phyloP scores from a whole-genome alignment of 306 rosid species.

The Cucurbita argyrosperma region DNA sequence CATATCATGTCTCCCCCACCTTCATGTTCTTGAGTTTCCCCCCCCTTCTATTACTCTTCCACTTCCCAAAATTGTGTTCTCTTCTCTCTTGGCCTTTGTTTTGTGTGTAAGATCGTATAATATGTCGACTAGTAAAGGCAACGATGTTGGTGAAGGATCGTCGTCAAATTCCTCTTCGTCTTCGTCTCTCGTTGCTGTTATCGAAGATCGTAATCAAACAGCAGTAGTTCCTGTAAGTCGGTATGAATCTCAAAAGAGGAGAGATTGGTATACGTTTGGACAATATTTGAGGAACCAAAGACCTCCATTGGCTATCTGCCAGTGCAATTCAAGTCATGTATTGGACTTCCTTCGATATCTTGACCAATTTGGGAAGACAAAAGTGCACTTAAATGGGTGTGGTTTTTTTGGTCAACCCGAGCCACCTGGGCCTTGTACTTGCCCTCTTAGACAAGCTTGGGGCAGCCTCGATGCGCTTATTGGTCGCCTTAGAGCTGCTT shows the following conservation, averaged over 20 bases:
- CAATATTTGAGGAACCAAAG: slow-evolving; percentile 47
- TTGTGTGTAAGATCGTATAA: neutral
- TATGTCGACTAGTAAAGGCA: slow-evolving; percentile 33
- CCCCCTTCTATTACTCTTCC: neutral
- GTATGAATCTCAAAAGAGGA: slow-evolving; percentile 43
- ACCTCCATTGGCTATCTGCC: slow-evolving; percentile 37
- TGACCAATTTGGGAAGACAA: slow-evolving; percentile 50
- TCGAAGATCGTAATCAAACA: neutral
- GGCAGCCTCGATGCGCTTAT: slow-evolving; percentile 54
- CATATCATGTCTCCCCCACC: slow-evolving; percentile 36
- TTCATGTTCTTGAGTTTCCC: slow-evolving; percentile 4
- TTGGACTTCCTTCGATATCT: slow-evolving; percentile 37
- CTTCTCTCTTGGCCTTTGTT: neutral
- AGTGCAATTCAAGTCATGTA: slow-evolving; percentile 34
- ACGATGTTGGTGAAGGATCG: slow-evolving; percentile 36
- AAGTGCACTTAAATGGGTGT: slow-evolving; percentile 43
- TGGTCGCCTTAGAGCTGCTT: slow-evolving; percentile 50
- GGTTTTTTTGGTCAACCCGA: slow-evolving; percentile 41
- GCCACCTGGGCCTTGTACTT: slow-evolving; percentile 43
- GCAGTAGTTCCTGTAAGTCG: slow-evolving; percentile 22
- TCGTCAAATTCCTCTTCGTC: slow-evolving; percentile 9
- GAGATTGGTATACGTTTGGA: slow-evolving; percentile 52
- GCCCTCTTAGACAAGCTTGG: slow-evolving; percentile 56
- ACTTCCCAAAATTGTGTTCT: neutral
- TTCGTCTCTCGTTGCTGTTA: neutral